Evolutionary conservation across 148 eudicot species (phyloP), one percentile per base, ranked within the genome.

Genomic region (Cornus controversa): DNA sequence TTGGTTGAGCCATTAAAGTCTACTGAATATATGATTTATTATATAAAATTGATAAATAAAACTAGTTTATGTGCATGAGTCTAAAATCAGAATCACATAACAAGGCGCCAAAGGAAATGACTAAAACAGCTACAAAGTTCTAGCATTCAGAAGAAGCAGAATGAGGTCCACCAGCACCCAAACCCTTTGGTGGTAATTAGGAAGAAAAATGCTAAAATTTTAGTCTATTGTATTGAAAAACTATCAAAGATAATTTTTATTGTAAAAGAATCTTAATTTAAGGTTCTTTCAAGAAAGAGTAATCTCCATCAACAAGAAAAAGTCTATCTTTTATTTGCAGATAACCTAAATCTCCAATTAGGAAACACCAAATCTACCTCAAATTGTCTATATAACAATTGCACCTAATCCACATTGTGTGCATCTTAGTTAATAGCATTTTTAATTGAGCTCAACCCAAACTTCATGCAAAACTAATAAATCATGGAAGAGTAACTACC

Each of bases 401-500:
- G 29, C 1, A 75, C 8, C 29, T 66, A 42, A 50, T 8, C 45
- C 45, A 6, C 45, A 40, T 4, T 40, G 64, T 23, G 2, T 20
- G 63, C 63, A 26, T 26, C 11, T 10, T 53, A 69, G 60, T 10
- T 22, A 15, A 4, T 34, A 50, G 62, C 78, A 70, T 40, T 62
- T 75, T 42, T 37, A 26, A 10, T 50, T 62, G 68, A 26, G 23
- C 31, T 50, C 68, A 74, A 54, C 27, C 25, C 16, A 15, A 34
- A 11, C 50, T 36, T 11, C 42, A 40, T 2, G 27, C 15, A 26
- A n/a, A 69, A 36, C 26, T 34, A 22, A 69, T 36, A 31, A 36
- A 65, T 75, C 25, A 63, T 24, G 10, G 24, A 24, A 37, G 34
- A 63, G 31, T 69, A 62, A 78, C 50, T 53, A 84, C 83, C 90